Percentiles rank a stretch among this genome's conserved stretches.
Evolutionary conservation across 345 rosid species (phyloP).

Genomic region (Diplotaxis tenuifolia): DNA sequence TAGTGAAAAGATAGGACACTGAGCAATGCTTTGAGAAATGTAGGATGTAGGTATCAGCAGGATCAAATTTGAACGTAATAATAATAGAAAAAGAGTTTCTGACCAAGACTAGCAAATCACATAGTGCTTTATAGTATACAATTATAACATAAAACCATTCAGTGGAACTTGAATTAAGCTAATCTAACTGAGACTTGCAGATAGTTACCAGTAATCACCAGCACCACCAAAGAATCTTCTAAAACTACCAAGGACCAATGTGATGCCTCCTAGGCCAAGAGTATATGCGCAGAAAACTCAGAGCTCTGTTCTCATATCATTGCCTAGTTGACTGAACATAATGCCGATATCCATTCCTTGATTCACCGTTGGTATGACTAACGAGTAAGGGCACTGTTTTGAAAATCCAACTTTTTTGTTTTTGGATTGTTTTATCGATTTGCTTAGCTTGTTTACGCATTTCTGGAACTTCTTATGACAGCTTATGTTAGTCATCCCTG

Average conservation of each 20-base stretch:
- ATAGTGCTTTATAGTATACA: neutral
- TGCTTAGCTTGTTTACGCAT: slow-evolving; percentile 69
- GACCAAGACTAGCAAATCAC: neutral
- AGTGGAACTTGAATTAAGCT: neutral
- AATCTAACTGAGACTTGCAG: slow-evolving; percentile 12
- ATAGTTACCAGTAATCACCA: slow-evolving; percentile 5
- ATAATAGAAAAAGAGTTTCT: neutral
- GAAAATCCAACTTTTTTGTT: slow-evolving; percentile 60
- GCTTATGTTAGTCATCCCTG: slow-evolving; percentile 60
- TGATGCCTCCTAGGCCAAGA: neutral
- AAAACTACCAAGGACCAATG: neutral
- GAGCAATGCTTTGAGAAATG: too few relatives aligned
- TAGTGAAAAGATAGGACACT: neutral
- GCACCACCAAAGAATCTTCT: neutral
- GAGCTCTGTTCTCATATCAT: slow-evolving; percentile 51
- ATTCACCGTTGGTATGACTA: slow-evolving; percentile 76
- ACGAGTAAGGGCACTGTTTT: slow-evolving; percentile 56
- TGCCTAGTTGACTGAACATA: slow-evolving; percentile 63
- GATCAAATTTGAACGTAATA: neutral
- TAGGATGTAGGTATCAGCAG: too few relatives aligned
- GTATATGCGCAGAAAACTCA: slow-evolving; percentile 27
- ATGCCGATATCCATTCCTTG: slow-evolving; percentile 95
- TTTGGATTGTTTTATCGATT: slow-evolving; percentile 46
- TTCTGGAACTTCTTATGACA: slow-evolving; percentile 84
- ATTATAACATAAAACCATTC: neutral